phyloP scores from a whole-genome alignment of 169 alveolate species.

The Cyclospora cayetanensis region DNA sequence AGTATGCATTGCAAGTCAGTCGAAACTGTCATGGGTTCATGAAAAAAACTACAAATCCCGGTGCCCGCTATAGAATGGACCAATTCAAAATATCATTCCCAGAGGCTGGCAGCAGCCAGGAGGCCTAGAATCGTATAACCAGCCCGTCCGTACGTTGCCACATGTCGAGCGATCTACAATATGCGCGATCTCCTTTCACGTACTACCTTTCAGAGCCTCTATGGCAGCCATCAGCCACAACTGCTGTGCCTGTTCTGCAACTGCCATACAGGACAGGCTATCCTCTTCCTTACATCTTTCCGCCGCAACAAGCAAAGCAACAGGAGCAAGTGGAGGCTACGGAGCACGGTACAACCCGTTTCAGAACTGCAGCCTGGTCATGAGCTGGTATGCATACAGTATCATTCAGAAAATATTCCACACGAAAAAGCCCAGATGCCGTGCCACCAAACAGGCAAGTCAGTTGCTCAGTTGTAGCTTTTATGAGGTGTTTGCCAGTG shows the following conservation, averaged over 20 bases:
- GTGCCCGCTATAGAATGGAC: background rate
- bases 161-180: too few relatives aligned
- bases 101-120: background rate
- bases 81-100: background rate
- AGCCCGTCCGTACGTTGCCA: too few relatives aligned
- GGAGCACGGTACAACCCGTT: background rate
- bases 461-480: too few relatives aligned
- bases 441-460: too few relatives aligned
- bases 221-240: background rate
- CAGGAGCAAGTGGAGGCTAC: background rate
- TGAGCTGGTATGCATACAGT: too few relatives aligned
- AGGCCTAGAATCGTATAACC: background rate
- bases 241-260: background rate
- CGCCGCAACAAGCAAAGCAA: background rate
- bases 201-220: background rate
- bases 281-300: conserved; percentile 22
- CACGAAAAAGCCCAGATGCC: too few relatives aligned
- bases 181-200: too few relatives aligned
- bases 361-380: too few relatives aligned
- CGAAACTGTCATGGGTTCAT: background rate
- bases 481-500: too few relatives aligned
- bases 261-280: background rate
- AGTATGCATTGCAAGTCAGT: background rate
- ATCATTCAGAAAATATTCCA: too few relatives aligned
- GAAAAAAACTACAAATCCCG: background rate